Evolutionary conservation across 2,329 filamentous ascomycete genomes (phyloP), one percentile per base, ranked within the genome.

Genomic region (Colletotrichum limetticola): DNA sequence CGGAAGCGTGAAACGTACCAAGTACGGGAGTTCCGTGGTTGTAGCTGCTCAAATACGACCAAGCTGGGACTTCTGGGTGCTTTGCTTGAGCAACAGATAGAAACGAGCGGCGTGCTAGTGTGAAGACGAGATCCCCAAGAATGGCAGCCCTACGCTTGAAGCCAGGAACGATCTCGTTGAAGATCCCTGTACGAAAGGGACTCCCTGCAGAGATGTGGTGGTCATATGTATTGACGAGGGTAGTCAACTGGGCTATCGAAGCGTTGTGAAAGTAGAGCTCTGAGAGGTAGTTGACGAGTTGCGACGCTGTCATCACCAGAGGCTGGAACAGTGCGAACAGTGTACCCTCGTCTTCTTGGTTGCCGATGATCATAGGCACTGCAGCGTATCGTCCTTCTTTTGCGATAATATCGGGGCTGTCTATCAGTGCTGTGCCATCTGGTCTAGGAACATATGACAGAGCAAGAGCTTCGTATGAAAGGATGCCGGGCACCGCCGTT

Each of bases 291-390:
- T 87, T 82, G 42, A 90, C 86, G 0, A 95, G 76, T 6, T 90
- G 82, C 1, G 82, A 82, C 0, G 86, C 90, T 1, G 87, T 92
- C 11, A 89, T 93, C 63, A 95, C 83, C 79, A 95, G 94, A 37
- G 82, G 79, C 75, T 94, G 92, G 80, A 92, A 91, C 42, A 95
- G 85, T 5, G 91, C 86, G 79, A 95, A 95, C 2, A 95, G 81
- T 0, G 93, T 95, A 22, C 93, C 93, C 81, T 96, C 93, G 78
- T 96, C 94, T 83, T 95, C 93, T 80, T 95, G 92, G 78, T 94
- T 89, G 55, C 94, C 93, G 52, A 93, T 88, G 75, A 88, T 88
- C 82, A 86, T 84, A 46, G 86, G 86, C 1, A 88, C 86, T 1
- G 84, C 82, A 24, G 86, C 80, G 71, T 86, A 87, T 5, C 86